phyloP scores from a whole-genome alignment of 1,139 yeast genomes.

The Pneumocystis carinii region DNA sequence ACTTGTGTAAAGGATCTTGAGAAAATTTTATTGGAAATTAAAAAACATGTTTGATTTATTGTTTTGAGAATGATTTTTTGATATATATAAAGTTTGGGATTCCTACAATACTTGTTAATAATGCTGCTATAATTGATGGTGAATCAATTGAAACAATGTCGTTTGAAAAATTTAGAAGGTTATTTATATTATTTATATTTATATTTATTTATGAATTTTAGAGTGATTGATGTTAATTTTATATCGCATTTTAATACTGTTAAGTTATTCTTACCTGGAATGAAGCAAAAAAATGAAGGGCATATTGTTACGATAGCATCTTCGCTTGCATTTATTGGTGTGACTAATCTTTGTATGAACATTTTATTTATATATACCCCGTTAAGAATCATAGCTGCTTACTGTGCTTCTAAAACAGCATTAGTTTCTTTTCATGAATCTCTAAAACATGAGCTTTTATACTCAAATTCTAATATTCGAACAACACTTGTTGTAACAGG shows the following conservation, averaged over 20 bases:
- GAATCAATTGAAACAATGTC: neutral
- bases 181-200: neutral
- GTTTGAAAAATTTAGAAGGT: neutral
- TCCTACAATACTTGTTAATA: neutral
- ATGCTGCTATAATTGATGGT: neutral
- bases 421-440: slow-evolving; percentile 72
- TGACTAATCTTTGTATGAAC: neutral
- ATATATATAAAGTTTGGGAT: neutral
- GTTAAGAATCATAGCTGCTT: slow-evolving; percentile 29
- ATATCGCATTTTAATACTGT: slow-evolving; percentile 55
- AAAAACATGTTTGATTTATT: neutral
- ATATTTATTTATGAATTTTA: neutral
- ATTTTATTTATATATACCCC: neutral
- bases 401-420: slow-evolving; percentile 86
- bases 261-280: slow-evolving; percentile 55
- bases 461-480: slow-evolving; percentile 46
- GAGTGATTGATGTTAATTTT: slow-evolving; percentile 30
- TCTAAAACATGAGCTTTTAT: slow-evolving; percentile 52
- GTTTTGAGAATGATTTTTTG: neutral
- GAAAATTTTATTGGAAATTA: neutral
- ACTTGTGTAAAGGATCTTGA: neutral
- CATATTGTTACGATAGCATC: slow-evolving; percentile 70
- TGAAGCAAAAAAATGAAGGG: slow-evolving; percentile 51
- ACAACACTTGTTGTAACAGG: slow-evolving; percentile 78
- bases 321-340: slow-evolving; percentile 45